These are phyloP conservation scores for Rutstroemia sp. DNA, from an alignment of 2,329 filamentous ascomycete species.

Conservation along the genomic window DNA sequence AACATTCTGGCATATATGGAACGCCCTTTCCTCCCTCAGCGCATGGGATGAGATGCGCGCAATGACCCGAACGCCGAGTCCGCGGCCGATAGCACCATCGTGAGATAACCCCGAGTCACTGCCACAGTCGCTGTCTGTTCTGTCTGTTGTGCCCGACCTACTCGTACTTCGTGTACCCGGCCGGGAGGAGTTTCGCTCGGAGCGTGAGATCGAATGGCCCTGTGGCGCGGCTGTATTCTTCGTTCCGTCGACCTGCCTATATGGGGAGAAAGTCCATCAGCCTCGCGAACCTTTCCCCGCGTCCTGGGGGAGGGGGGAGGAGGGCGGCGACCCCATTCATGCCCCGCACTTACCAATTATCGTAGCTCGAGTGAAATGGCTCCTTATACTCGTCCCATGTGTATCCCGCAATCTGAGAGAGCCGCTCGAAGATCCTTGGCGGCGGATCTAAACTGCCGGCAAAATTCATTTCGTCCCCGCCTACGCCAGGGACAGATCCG, in stretches of 20 bases:
- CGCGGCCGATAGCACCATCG: conserved; percentile 21
- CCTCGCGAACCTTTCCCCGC: neutral
- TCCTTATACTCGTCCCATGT: conserved; percentile 62
- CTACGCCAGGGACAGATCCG: conserved; percentile 14
- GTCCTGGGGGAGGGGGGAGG: neutral
- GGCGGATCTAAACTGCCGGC: conserved; percentile 55
- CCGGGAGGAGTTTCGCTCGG: conserved; percentile 12
- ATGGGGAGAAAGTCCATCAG: neutral
- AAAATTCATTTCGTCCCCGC: conserved; percentile 19
- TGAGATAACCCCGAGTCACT: conserved; percentile 19
- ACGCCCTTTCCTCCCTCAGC: conserved; percentile 78
- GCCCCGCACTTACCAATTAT: conserved; percentile 61
- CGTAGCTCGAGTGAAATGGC: conserved; percentile 65
- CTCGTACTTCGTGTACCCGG: conserved; percentile 10
- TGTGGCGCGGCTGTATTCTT: conserved; percentile 30
- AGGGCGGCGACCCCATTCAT: neutral
- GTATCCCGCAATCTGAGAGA: conserved; percentile 67
- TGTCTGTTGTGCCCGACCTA: neutral
- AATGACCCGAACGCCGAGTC: conserved; percentile 44
- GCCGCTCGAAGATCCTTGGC: conserved; percentile 61
- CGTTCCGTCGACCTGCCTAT: conserved; percentile 59
- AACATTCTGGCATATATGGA: conserved; percentile 71
- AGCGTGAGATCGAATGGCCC: conserved; percentile 32
- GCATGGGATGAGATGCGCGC: conserved; percentile 78
- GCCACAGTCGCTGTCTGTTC: conserved; percentile 1